phyloP scores from a whole-genome alignment of 352 stramenopile species.

The Pythium apleroticum region DNA sequence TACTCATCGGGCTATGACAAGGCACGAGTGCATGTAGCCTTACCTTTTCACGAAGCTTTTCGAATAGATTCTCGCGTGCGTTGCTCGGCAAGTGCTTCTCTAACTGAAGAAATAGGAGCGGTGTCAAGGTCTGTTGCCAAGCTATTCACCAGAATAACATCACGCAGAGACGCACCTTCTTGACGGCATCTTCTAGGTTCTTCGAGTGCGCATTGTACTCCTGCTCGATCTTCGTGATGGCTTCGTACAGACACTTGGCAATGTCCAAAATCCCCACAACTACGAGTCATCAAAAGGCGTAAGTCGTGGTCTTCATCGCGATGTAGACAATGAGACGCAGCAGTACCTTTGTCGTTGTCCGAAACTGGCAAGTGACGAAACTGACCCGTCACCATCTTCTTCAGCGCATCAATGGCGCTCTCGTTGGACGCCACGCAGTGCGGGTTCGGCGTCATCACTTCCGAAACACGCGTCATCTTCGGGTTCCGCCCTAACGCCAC shows the following conservation, averaged over 20 bases:
- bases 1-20: too few relatives aligned
- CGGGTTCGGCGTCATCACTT: slow-evolving; percentile 95
- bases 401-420: slow-evolving; percentile 94
- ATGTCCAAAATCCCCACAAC: slow-evolving; percentile 98
- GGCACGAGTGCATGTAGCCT: too few relatives aligned
- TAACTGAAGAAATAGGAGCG: slow-evolving; percentile 32
- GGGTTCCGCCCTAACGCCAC: slow-evolving; percentile 88
- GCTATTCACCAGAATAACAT: too few relatives aligned
- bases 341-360: slow-evolving; percentile 79
- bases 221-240: slow-evolving; percentile 95
- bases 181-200: slow-evolving; percentile 66
- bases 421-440: slow-evolving; percentile 93
- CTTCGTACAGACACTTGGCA: slow-evolving; percentile 98
- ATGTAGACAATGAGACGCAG: background rate
- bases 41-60: slow-evolving; percentile 82
- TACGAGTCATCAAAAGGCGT: slow-evolving; percentile 17
- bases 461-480: slow-evolving; percentile 67
- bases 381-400: slow-evolving; percentile 95
- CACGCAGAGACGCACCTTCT: slow-evolving; percentile 49
- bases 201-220: slow-evolving; percentile 77
- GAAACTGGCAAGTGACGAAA: slow-evolving; percentile 97
- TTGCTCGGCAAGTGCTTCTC: slow-evolving; percentile 53
- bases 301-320: background rate
- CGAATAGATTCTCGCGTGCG: slow-evolving; percentile 70
- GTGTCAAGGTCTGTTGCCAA: too few relatives aligned